Conservation (phyloP, 192 early-diverging fungal species). For the Podila verticillata region DNA sequence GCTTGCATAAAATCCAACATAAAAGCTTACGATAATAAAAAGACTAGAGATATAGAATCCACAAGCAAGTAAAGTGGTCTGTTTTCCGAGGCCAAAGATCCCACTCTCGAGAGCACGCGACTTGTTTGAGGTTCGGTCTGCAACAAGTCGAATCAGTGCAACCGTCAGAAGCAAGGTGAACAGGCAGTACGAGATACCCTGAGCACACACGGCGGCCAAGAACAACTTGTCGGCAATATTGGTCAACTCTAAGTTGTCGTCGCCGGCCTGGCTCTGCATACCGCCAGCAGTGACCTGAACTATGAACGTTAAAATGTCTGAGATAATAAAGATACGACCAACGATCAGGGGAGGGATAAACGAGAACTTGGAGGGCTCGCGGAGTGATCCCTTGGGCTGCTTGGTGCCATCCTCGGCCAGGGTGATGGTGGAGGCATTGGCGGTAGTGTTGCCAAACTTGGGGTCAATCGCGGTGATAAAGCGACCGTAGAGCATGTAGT, state of each 20-base stretch:
- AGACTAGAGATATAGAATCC: slow-evolving; percentile 27
- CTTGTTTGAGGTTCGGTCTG: slow-evolving; percentile 2
- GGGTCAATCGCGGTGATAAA: slow-evolving; percentile 27
- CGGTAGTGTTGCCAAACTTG: background rate
- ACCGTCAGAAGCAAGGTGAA: slow-evolving; percentile 17
- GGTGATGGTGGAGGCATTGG: too few relatives aligned
- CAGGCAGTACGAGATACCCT: slow-evolving; percentile 22
- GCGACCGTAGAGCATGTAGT: slow-evolving; percentile 44
- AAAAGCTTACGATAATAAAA: slow-evolving; percentile 35
- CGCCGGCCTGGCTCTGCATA: slow-evolving; percentile 4
- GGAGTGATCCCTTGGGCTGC: too few relatives aligned
- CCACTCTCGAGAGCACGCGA: background rate
- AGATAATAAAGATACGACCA: slow-evolving; percentile 22
- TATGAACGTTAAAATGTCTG: slow-evolving; percentile 17
- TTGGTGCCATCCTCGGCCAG: too few relatives aligned
- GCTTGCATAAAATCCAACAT: background rate
- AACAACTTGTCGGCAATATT: slow-evolving; percentile 23
- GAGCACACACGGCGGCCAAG: slow-evolving; percentile 23
- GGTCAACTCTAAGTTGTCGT: background rate
- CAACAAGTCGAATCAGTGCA: slow-evolving; percentile 9
- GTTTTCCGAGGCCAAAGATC: background rate
- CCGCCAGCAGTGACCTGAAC: slow-evolving; percentile 22
- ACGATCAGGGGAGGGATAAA: slow-evolving; percentile 38
- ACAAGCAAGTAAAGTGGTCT: background rate
- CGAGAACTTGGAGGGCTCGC: slow-evolving; percentile 8